phyloP scores from a whole-genome alignment of 2,329 filamentous ascomycete genomes.

The Diplodia corticola region DNA sequence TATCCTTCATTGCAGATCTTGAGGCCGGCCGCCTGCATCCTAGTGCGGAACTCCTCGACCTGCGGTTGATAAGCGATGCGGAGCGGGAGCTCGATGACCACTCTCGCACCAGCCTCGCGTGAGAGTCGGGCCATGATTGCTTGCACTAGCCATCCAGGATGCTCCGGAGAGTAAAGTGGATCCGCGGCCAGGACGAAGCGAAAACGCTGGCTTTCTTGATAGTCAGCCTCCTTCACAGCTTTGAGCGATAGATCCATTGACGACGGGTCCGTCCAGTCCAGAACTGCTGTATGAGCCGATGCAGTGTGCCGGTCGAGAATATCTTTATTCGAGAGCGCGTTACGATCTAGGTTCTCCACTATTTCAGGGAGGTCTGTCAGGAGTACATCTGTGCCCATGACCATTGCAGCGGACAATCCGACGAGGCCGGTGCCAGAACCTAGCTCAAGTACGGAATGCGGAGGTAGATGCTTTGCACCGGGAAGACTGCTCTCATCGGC shows the following conservation, averaged over 20 bases:
- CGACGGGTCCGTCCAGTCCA: slow-evolving; percentile 70
- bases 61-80: slow-evolving; percentile 70
- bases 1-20: slow-evolving; percentile 60
- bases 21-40: slow-evolving; percentile 59
- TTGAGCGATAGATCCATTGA: slow-evolving; percentile 7
- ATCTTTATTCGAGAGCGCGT: slow-evolving; percentile 64
- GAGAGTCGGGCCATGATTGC: slow-evolving; percentile 70
- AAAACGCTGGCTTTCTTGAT: slow-evolving; percentile 31
- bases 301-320: slow-evolving; percentile 59
- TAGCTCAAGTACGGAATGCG: slow-evolving; percentile 64
- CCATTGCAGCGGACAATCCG: slow-evolving; percentile 76
- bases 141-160: slow-evolving; percentile 71
- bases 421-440: slow-evolving; percentile 91
- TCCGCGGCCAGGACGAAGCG: slow-evolving; percentile 79
- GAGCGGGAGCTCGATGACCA: slow-evolving; percentile 78
- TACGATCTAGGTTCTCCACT: slow-evolving; percentile 74
- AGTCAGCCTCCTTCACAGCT: slow-evolving; percentile 12
- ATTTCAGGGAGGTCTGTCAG: slow-evolving; percentile 87
- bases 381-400: slow-evolving; percentile 66
- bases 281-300: slow-evolving; percentile 59
- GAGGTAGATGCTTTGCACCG: neutral
- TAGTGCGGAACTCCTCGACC: slow-evolving; percentile 60
- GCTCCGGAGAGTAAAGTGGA: slow-evolving; percentile 80
- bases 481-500: slow-evolving; percentile 24
- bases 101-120: slow-evolving; percentile 58